Evolutionary conservation across 257 asterid genomes (phyloP), one percentile per base, ranked within the genome.

Genomic region (Capsicum rhomboideum): DNA sequence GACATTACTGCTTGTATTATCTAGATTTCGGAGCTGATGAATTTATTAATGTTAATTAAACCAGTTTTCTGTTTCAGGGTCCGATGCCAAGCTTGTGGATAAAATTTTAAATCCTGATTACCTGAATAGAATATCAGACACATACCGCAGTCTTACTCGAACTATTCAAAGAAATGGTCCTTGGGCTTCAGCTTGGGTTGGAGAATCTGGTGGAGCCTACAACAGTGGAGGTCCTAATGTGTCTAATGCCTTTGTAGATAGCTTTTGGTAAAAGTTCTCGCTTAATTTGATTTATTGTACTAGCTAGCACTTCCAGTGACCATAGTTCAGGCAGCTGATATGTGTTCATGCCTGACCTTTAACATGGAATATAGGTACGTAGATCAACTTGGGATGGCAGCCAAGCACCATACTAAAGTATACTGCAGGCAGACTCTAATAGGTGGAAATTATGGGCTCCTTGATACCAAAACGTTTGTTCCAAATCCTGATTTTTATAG

Each of bases 351-450:
- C 8, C 18, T 44, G 8, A 6, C 18, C 46, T 21, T 12, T 40
- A 18, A 21, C 14, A 18, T n/a, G 53, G 14, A 37, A 46, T 52
- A 10, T 83, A 97, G 99, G 99, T 95, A 97, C 87, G 88, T 97
- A 63, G 99, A 97, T 92, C 97, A 95, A 90, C 98, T 97, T 63
- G 99, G 97, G 31, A 88, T 95, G 98, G 99, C 99, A 40, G 99
- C 98, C 50, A 93, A 85, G 90, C 88, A 93, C 59, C 85, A 82
- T 12, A 95, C 97, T 29, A 91, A 88, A 90, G 98, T 93, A 16
- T 93, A 92, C 85, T 95, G 99, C 88, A 90, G 98, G 82, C 99
- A 97, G 89, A 89, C 92, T 50, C 91, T 97, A 87, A 88, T 92
- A n/a, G 99, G 99, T 63, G 98, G 97, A 74, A 92, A 93, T 85